Evolutionary conservation across 2,329 filamentous ascomycete species (phyloP), one percentile per base, ranked within the genome.

Genomic region (Metarhizium brunneum): DNA sequence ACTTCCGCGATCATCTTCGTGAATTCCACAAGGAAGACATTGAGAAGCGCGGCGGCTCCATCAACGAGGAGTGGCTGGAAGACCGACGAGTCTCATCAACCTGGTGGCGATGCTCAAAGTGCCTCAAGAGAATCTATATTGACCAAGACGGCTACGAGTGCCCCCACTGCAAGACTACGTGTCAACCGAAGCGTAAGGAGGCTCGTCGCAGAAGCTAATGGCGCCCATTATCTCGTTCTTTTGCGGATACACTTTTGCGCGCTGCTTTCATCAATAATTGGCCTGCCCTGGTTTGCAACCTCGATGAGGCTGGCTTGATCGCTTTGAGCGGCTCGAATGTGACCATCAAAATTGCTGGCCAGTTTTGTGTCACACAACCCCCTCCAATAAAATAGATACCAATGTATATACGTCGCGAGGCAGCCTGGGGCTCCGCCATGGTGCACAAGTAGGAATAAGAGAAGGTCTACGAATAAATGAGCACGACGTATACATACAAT

Each of bases 41-140:
- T 38, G 69, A 72, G 60, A 77, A 77, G 68, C 74, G 77, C 18
- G 73, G 74, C 32, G 65, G 65, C 25, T 61, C 65, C 52, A 59
- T 67, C 55, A 64, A 66, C 45, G 66, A 69, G 42, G 69, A 68
- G 58, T 76, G 73, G 73, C 62, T 72, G 49, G 63, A 70, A 10
- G 67, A 64, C 50, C 71, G 76, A 56, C 68, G 70, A 53, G 62
- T 76, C 36, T 65, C 70, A 25, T 57, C 57, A 2, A 66, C 61
- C 2, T 82, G 78, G 78, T 83, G 78, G 78, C 73, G 80, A 40
- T 83, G 80, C 66, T 69, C 72, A 52, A 75, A 75, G 57, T 83
- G 80, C 62, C 73, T 83, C 50, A 61, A 61, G 57, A 69, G 78
- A 45, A 73, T 81, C 54, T 60, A 65, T 53, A 65, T 78, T 58